These are phyloP conservation scores for Fusarium sp. DNA, from an alignment of 2,329 filamentous ascomycete species.

Conservation along the genomic window DNA sequence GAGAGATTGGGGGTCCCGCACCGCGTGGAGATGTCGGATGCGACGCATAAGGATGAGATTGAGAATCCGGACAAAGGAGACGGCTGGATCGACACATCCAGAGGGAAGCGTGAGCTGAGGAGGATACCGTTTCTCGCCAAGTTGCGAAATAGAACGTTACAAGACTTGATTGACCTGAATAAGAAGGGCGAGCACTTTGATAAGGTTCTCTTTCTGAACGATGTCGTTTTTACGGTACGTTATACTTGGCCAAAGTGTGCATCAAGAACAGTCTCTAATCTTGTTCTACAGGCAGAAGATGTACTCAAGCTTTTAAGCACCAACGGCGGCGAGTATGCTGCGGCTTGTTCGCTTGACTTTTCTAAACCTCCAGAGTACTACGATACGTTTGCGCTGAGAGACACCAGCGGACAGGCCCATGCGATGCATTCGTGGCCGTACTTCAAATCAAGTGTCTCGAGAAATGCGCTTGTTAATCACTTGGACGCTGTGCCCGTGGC, in stretches of 20 bases:
- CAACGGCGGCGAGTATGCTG: conserved; percentile 69
- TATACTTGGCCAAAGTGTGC: neutral
- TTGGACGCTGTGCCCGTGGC: conserved; percentile 59
- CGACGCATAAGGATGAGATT: conserved; percentile 70
- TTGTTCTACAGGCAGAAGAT: conserved; percentile 62
- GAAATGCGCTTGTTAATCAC: conserved; percentile 65
- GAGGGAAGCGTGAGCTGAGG: conserved; percentile 67
- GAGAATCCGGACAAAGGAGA: conserved; percentile 56
- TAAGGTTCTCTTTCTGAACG: conserved; percentile 72
- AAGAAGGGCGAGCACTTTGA: conserved; percentile 66
- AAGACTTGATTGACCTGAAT: conserved; percentile 66
- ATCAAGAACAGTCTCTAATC: conserved; percentile 4
- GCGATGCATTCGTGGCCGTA: conserved; percentile 70
- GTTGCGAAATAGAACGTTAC: conserved; percentile 73
- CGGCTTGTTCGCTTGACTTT: conserved; percentile 73
- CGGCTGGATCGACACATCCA: conserved; percentile 74
- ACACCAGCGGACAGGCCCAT: conserved; percentile 63
- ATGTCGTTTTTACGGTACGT: conserved; percentile 70
- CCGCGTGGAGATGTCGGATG: conserved; percentile 68
- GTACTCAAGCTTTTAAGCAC: conserved; percentile 68
- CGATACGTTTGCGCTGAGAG: conserved; percentile 73
- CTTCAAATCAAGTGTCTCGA: conserved; percentile 64
- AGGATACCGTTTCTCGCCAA: conserved; percentile 77
- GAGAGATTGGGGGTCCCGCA: conserved; percentile 64
- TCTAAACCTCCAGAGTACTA: conserved; percentile 66